Base-by-base conservation (phyloP, 805 yeast genomes). In the Candida glaebosa region DNA sequence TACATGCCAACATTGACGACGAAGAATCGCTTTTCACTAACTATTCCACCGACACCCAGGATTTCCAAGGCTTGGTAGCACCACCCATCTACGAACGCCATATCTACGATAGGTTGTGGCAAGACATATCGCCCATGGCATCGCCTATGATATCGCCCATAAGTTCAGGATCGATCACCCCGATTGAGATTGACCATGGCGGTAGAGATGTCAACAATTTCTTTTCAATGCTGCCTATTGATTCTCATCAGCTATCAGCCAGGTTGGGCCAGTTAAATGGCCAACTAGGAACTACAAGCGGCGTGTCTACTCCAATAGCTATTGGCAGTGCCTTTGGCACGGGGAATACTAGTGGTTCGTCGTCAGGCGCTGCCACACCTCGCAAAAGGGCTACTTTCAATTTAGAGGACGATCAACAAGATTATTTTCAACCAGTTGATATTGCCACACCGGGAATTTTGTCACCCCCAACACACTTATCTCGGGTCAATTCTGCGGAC, bases 31-130 rank as follows among this genome's bases (percentile, higher is more conserved):
- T 69, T 8, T 69, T 66, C 40, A 40, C 56, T 6, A 54, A 58
- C 42, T 47, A 50, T 22, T 54, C 58, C 4, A 56, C 60, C 34
- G 52, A 61, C 34, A 48, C 49, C 15, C 60, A 61, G 9, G 58
- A 67, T 18, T 57, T 65, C 39, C 60, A 61, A 12, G 75, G 73
- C 5, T 56, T 78, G 35, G 72, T 79, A 66, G 93, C 96, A 1
- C 96, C 96, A 2, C 96, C 97, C 19, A 75, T 83, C 43, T 89
- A 89, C 58, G 89, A 80, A 44, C 79, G 75, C 41, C 95, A 87
- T 59, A 78, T 87, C 28, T 86, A 84, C 60, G 97, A 89, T 61
- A 69, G 85, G 42, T 61, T 89, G 17, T 88, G 86, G 86, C 74
- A 77, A 26, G 90, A 82, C 43, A 69, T 80, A 6, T 65, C 79